A percentile compares a stretch with the other conserved stretches of the same genome.
phyloP scores from a whole-genome alignment of 1,284 basidiomycete species.

The Cystobasidium sp. region DNA sequence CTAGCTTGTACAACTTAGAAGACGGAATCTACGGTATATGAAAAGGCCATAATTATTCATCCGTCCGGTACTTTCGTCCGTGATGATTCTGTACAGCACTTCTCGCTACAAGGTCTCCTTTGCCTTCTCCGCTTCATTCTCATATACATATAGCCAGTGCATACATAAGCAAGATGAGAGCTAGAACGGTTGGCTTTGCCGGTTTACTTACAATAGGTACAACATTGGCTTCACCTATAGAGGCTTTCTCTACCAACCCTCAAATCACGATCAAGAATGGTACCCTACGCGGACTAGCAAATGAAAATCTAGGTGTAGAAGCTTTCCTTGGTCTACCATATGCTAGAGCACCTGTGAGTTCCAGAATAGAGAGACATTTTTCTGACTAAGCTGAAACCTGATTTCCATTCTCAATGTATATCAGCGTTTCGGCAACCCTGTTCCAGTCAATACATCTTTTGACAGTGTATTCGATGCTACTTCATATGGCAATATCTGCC shows the following conservation, averaged over 20 bases:
- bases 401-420: not conserved
- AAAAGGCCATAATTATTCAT: too few species aligned
- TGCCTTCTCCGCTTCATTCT: too few species aligned
- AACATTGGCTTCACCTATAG: not conserved
- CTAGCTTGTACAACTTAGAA: too few species aligned
- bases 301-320: not conserved
- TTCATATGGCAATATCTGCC: conserved; percentile 31
- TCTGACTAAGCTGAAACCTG: not conserved
- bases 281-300: not conserved
- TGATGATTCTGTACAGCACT: too few species aligned
- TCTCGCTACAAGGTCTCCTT: too few species aligned
- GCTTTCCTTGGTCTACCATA: conserved; percentile 30
- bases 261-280: conserved; percentile 26
- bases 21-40: too few species aligned
- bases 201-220: not conserved
- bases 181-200: not conserved
- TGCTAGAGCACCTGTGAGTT: conserved; percentile 3
- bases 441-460: not conserved
- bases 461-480: conserved; percentile 4
- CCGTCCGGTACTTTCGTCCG: too few species aligned
- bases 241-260: conserved; percentile 5
- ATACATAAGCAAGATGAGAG: not conserved
- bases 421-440: conserved; percentile 33
- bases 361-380: not conserved
- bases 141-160: too few species aligned